These are phyloP conservation scores for Rachicladosporium sp. DNA, from an alignment of 2,329 filamentous ascomycete genomes.

Conservation along the genomic window DNA sequence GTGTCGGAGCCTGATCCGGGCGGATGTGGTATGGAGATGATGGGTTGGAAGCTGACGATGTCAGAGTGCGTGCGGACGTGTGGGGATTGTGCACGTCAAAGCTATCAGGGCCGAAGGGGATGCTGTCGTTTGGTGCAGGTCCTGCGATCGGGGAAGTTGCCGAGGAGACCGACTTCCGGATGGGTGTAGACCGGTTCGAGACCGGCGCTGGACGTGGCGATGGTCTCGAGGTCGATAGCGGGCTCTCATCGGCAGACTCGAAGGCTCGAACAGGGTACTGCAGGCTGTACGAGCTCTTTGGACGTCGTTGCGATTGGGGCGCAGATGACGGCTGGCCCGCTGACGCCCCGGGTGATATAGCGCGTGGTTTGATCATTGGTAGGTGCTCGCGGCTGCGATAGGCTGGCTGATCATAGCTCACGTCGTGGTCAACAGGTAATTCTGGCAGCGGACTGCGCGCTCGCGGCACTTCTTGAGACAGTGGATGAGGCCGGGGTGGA, in stretches of 20 bases:
- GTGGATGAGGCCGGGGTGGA: conserved; percentile 23
- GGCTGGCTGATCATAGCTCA: conserved; percentile 2
- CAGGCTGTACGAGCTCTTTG: conserved; percentile 18
- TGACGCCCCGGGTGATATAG: conserved; percentile 18
- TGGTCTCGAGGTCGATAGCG: conserved; percentile 22
- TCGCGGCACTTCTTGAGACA: conserved; percentile 23
- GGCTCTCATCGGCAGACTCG: conserved; percentile 26
- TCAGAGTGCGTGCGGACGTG: no score
- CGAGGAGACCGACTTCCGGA: conserved; percentile 61
- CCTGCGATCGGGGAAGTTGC: no score
- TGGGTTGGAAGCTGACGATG: neutral
- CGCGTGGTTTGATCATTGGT: conserved; percentile 20
- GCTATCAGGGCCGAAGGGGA: conserved; percentile 64
- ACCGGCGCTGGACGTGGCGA: conserved; percentile 11
- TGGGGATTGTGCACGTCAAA: conserved; percentile 60
- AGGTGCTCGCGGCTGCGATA: conserved; percentile 9
- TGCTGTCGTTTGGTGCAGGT: conserved; percentile 20
- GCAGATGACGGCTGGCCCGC: conserved; percentile 6
- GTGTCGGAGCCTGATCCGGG: conserved; percentile 15
- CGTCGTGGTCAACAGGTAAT: conserved; percentile 1
- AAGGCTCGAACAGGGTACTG: conserved; percentile 21
- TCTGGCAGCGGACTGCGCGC: conserved; percentile 17
- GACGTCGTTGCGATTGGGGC: conserved; percentile 8
- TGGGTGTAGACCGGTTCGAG: conserved; percentile 36
- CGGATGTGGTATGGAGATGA: conserved; percentile 12